These are phyloP conservation scores for Tolypocladium ophioglossoides DNA, from an alignment of 2,329 filamentous ascomycete species.

Conservation along the genomic window DNA sequence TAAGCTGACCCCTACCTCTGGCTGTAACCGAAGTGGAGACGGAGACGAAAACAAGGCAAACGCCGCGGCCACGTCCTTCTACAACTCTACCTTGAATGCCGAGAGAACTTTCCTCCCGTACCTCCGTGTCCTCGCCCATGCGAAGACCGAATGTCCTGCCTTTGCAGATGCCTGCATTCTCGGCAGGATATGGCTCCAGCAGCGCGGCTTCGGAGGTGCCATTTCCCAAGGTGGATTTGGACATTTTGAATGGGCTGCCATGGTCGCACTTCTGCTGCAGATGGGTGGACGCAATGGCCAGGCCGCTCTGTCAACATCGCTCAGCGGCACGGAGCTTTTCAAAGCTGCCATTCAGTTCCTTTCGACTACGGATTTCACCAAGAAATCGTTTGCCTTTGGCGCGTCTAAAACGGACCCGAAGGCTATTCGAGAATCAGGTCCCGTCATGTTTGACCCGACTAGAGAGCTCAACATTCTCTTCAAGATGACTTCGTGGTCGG, in stretches of 20 bases:
- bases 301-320: conserved; percentile 63
- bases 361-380: conserved; percentile 59
- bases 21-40: conserved; percentile 53
- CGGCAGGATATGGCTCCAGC: conserved; percentile 79
- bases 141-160: conserved; percentile 56
- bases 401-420: conserved; percentile 21
- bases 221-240: conserved; percentile 78
- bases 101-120: conserved; percentile 67
- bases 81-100: conserved; percentile 76
- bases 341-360: conserved; percentile 89
- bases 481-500: conserved; percentile 86
- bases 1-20: conserved; percentile 61
- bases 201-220: conserved; percentile 66
- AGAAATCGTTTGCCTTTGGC: conserved; percentile 49
- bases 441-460: conserved; percentile 68
- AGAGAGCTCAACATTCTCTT: conserved; percentile 73
- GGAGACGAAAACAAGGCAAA: conserved; percentile 30
- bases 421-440: conserved; percentile 34
- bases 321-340: conserved; percentile 89
- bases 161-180: conserved; percentile 80
- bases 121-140: conserved; percentile 62
- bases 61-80: conserved; percentile 59
- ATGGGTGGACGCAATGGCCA: conserved; percentile 64
- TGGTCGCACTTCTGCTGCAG: conserved; percentile 71
- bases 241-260: conserved; percentile 79